phyloP scores from a whole-genome alignment of 345 rosid genomes.

The Gossypium arboreum region DNA sequence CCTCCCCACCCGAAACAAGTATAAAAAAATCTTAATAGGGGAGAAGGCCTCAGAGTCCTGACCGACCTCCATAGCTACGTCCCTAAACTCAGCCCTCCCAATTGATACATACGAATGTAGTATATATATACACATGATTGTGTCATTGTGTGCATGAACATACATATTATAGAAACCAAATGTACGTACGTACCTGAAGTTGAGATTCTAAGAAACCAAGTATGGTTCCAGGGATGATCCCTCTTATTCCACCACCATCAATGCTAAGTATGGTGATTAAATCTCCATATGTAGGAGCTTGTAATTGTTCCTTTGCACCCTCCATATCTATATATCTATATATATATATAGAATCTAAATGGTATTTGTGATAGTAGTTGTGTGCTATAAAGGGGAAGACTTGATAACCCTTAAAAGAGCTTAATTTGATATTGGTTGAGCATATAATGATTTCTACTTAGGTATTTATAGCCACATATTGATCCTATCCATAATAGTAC shows the following conservation, averaged over 20 bases:
- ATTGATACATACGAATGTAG: too few relatives aligned
- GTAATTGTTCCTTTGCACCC: background rate
- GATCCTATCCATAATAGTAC: background rate
- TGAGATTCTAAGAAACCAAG: slow-evolving; percentile 16
- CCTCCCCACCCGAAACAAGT: too few relatives aligned
- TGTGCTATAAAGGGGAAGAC: too few relatives aligned
- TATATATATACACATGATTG: too few relatives aligned
- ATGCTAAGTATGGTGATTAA: slow-evolving; percentile 1
- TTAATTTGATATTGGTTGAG: too few relatives aligned
- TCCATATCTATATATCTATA: background rate
- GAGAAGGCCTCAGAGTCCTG: too few relatives aligned
- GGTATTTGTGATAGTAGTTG: too few relatives aligned
- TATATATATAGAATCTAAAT: too few relatives aligned
- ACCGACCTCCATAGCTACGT: too few relatives aligned
- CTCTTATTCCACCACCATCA: slow-evolving; percentile 1
- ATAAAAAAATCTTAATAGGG: too few relatives aligned
- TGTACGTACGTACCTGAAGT: slow-evolving; percentile 30
- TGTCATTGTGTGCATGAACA: background rate
- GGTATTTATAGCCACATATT: background rate
- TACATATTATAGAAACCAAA: background rate
- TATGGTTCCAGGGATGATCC: background rate
- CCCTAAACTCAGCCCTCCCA: too few relatives aligned
- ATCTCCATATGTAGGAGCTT: background rate
- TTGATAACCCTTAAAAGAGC: too few relatives aligned
- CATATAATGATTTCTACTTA: background rate